These are phyloP conservation scores for Calonectria honghensis DNA, from an alignment of 2,329 filamentous ascomycete genomes.

Conservation along the genomic window DNA sequence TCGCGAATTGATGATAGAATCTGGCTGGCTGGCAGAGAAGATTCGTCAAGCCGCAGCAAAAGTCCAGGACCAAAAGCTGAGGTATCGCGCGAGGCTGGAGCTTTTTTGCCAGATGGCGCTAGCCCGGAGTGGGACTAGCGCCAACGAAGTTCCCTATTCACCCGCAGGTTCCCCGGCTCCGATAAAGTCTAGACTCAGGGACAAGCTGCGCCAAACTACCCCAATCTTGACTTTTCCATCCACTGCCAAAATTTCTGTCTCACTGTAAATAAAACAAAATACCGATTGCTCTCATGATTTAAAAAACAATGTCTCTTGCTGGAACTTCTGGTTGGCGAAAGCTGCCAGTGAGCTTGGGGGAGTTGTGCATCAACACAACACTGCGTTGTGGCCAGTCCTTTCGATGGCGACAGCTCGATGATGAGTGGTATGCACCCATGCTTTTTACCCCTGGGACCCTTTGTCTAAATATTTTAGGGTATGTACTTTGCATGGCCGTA, in stretches of 20 bases:
- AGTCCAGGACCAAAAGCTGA: constrained; percentile 55
- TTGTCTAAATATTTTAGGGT: constrained; percentile 69
- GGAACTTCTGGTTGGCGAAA: constrained; percentile 88
- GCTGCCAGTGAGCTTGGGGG: constrained; percentile 86
- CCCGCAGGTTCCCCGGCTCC: constrained; percentile 30
- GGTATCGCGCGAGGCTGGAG: constrained; percentile 65
- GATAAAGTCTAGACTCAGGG: constrained; percentile 38
- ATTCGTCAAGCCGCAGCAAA: constrained; percentile 56
- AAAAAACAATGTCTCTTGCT: constrained; percentile 60
- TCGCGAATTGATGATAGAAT: constrained; percentile 51
- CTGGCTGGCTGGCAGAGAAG: constrained; percentile 47
- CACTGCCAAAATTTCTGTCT: constrained; percentile 22
- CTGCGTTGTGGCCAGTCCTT: constrained; percentile 97
- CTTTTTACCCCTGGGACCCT: not conserved
- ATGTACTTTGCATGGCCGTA: constrained; percentile 88
- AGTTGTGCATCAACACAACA: constrained; percentile 96
- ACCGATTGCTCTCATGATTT: not conserved
- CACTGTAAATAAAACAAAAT: not conserved
- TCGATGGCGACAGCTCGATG: constrained; percentile 89
- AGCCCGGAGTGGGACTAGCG: constrained; percentile 54
- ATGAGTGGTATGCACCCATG: constrained; percentile 81
- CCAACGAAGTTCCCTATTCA: constrained; percentile 28
- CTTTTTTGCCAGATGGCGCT: constrained; percentile 62
- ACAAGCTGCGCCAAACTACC: constrained; percentile 26
- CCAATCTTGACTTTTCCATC: constrained; percentile 33